These are phyloP conservation scores for Calcarisporium arbuscula DNA, from an alignment of 2,329 filamentous ascomycete genomes.

Conservation along the genomic window DNA sequence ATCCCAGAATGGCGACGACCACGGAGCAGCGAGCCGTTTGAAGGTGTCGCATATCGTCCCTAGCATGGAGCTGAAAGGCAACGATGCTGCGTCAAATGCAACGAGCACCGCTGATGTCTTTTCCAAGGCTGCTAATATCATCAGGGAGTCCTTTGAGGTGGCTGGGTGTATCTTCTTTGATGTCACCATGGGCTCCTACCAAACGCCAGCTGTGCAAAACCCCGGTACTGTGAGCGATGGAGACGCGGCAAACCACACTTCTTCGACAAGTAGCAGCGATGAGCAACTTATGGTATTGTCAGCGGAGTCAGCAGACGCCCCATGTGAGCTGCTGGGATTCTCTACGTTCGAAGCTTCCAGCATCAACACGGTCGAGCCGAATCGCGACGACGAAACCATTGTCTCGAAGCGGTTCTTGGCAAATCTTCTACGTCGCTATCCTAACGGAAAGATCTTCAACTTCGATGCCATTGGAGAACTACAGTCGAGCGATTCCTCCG, in stretches of 20 bases:
- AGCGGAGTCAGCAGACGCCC: constrained; percentile 4
- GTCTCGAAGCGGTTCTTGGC: constrained; percentile 33
- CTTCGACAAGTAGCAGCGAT: constrained; percentile 16
- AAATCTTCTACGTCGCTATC: constrained; percentile 36
- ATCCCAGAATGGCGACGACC: too few species aligned
- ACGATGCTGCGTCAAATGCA: constrained; percentile 1
- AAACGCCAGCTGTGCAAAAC: constrained; percentile 1
- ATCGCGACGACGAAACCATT: constrained; percentile 10
- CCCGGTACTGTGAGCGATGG: constrained; percentile 8
- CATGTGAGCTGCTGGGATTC: constrained; percentile 30
- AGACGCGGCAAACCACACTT: constrained; percentile 11
- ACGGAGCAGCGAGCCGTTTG: too few species aligned
- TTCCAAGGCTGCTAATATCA: constrained; percentile 35
- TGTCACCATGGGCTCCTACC: constrained; percentile 22
- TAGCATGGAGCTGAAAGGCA: background rate
- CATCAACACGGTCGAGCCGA: constrained; percentile 20
- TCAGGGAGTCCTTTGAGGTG: constrained; percentile 33
- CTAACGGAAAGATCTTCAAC: constrained; percentile 39
- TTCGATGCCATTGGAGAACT: constrained; percentile 32
- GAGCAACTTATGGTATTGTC: constrained; percentile 7
- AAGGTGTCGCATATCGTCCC: too few species aligned
- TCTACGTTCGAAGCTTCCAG: constrained; percentile 27
- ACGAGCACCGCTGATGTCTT: constrained; percentile 22
- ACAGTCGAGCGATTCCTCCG: constrained; percentile 21
- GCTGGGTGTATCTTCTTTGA: constrained; percentile 30